Evolutionary conservation across 305 asterid genomes (phyloP).

Genomic region (Petunia hybrid): DNA sequence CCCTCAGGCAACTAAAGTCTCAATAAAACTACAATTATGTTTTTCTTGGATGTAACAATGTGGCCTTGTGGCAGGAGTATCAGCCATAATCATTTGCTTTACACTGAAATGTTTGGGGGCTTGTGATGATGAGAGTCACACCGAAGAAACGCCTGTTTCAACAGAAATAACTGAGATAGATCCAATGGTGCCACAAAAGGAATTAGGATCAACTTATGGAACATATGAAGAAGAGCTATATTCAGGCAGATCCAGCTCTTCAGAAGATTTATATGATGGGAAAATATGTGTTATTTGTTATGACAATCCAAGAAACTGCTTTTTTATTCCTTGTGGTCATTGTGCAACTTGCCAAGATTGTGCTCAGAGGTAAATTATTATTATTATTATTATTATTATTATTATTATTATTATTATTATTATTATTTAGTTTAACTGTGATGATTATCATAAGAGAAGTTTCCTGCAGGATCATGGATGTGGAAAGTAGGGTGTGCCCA

Average conservation of each 20-base stretch:
- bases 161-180: conserved; percentile 11
- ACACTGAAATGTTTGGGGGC: conserved; percentile 32
- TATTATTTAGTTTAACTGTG: too few relatives aligned
- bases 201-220: conserved; percentile 38
- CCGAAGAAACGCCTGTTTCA: background rate
- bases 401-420: background rate
- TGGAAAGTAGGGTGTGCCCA: conserved; percentile 43
- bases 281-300: conserved; percentile 46
- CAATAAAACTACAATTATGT: background rate
- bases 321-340: conserved; percentile 51
- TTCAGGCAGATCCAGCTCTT: conserved; percentile 30
- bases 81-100: background rate
- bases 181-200: conserved; percentile 35
- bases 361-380: conserved; percentile 37
- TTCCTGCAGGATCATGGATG: conserved; percentile 43
- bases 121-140: conserved; percentile 27
- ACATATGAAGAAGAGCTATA: conserved; percentile 34
- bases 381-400: too few relatives aligned
- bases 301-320: conserved; percentile 39
- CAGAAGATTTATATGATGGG: conserved; percentile 40
- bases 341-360: conserved; percentile 42
- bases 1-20: background rate
- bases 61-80: conserved; percentile 29
- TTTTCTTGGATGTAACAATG: background rate
- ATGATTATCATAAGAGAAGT: background rate